Percentiles rank a stretch among this genome's conserved stretches.
phyloP scores from a whole-genome alignment of 768 basidiomycete species.

The Lactarius akahatsu region DNA sequence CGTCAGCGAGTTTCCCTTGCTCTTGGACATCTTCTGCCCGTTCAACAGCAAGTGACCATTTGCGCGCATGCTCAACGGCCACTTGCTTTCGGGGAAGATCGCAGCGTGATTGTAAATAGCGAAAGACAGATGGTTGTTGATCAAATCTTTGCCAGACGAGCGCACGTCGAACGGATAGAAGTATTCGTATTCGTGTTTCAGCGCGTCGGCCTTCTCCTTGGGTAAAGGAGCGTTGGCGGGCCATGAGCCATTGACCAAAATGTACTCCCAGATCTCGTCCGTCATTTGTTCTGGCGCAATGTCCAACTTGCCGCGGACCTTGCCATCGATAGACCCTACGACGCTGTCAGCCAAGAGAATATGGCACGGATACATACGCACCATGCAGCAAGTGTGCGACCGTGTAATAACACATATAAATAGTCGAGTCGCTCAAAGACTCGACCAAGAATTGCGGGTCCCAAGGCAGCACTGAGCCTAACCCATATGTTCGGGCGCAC shows the following conservation, averaged over 20 bases:
- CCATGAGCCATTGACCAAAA: conserved; percentile 78
- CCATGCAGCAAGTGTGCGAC: conserved; percentile 89
- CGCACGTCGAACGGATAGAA: conserved; percentile 99
- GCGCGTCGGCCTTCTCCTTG: conserved; percentile 73
- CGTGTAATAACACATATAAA: conserved; percentile 99
- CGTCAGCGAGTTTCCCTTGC: conserved; percentile 93
- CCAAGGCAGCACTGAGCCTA: conserved; percentile 96
- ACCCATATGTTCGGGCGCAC: conserved; percentile 95
- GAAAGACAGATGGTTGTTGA: conserved; percentile 95
- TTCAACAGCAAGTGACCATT: conserved; percentile 98
- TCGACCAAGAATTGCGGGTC: conserved; percentile 96
- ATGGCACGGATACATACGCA: conserved; percentile 37
- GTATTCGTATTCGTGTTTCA: conserved; percentile 92
- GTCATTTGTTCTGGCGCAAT: conserved; percentile 92
- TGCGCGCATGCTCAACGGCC: conserved; percentile 88
- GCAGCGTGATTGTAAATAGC: conserved; percentile 94
- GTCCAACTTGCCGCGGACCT: conserved; percentile 74
- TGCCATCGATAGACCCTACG: conserved; percentile 74
- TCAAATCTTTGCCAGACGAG: conserved; percentile 96
- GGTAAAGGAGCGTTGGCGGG: conserved; percentile 64
- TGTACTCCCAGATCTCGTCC: conserved; percentile 96
- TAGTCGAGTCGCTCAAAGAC: conserved; percentile 93
- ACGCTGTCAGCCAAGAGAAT: conserved; percentile 19
- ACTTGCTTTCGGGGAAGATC: conserved; percentile 83
- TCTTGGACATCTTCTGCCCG: conserved; percentile 99